Base-by-base conservation (phyloP, 2,329 filamentous ascomycete genomes). In the Coniochaeta pulveracea region DNA sequence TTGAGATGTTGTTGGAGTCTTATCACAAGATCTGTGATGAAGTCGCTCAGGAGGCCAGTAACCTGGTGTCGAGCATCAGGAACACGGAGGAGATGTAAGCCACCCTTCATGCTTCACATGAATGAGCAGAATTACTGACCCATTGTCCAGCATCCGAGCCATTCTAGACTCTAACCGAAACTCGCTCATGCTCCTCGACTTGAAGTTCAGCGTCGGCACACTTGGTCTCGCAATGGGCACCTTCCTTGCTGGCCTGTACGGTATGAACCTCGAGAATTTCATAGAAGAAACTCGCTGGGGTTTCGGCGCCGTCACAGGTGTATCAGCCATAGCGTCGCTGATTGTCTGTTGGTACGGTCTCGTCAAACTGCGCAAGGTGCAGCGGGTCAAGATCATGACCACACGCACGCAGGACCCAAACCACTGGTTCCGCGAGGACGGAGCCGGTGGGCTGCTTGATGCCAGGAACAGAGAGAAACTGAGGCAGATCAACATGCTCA, bases 241-340 rank as follows among this genome's bases (percentile, higher is more conserved):
- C 32, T 93, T 96, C 52, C 72, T 95, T 47, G 93, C 91, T 7
- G 88, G 88, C n/a, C 76, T 98, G n/a, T 98, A 96, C 67, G 91
- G 91, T 47, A 96, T 96, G 88, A 98, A 98, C 62, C 65, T 98
- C 43, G 93, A 95, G 54, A 96, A 96, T 59, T 96, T 95, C 57
- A 85, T 96, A 47, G 91, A 98, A 62, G 89, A 96, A 53, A 88
- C 83, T 2, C 74, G 85, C 56, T 72, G 85, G 56, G 91, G 89
- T 9, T 96, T 98, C 54, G 69, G 69, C 29, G 73, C 73, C 34
- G 78, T 98, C 39, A 85, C 80, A 3, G 66, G 63, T 12, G 63
- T 72, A 39, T 93, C 84, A 37, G 69, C 80, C 36, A 47, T 79
- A 36, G 77, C 88, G 54, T 85, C 84, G 10, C 69, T 79, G 35